A percentile compares a stretch with the other conserved stretches of the same genome.
Evolutionary conservation across 345 rosid genomes (phyloP).

Genomic region (Firmiana major): DNA sequence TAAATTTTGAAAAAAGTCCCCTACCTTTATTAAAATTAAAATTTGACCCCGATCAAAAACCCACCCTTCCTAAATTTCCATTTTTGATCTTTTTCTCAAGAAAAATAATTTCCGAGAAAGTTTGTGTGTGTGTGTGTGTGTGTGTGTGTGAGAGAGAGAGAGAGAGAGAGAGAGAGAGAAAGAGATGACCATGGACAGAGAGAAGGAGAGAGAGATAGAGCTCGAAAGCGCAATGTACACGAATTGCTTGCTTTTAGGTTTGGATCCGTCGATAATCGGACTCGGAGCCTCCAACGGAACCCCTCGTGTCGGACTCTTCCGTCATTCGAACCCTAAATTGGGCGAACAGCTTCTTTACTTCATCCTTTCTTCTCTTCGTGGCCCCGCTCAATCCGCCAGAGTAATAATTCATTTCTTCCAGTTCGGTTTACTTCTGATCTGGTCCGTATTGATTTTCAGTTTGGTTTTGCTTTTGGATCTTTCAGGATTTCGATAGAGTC

Average conservation of each 20-base stretch:
- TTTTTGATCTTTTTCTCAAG: neutral
- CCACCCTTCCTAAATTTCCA: slow-evolving; percentile 4
- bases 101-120: slow-evolving; percentile 20
- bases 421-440: slow-evolving; percentile 5
- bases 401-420: slow-evolving; percentile 32
- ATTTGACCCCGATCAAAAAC: slow-evolving; percentile 22
- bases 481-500: slow-evolving; percentile 94
- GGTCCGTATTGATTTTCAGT: slow-evolving; percentile 6
- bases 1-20: neutral
- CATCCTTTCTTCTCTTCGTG: slow-evolving; percentile 96
- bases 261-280: slow-evolving; percentile 92
- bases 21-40: slow-evolving; percentile 12
- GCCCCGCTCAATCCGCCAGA: slow-evolving; percentile 91
- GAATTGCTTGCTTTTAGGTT: slow-evolving; percentile 86
- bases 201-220: slow-evolving; percentile 98
- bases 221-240: slow-evolving; percentile 99
- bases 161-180: slow-evolving; percentile 9
- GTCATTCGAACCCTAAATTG: slow-evolving; percentile 98
- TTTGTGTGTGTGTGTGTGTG: no score
- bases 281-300: slow-evolving; percentile 74
- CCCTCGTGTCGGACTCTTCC: slow-evolving; percentile 90
- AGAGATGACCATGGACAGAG: slow-evolving; percentile 95
- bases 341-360: slow-evolving; percentile 99
- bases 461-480: slow-evolving; percentile 37
- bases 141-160: no score